Evolutionary conservation across 345 rosid species (phyloP), one percentile per base, ranked within the genome.

Genomic region (Brassica cretica): DNA sequence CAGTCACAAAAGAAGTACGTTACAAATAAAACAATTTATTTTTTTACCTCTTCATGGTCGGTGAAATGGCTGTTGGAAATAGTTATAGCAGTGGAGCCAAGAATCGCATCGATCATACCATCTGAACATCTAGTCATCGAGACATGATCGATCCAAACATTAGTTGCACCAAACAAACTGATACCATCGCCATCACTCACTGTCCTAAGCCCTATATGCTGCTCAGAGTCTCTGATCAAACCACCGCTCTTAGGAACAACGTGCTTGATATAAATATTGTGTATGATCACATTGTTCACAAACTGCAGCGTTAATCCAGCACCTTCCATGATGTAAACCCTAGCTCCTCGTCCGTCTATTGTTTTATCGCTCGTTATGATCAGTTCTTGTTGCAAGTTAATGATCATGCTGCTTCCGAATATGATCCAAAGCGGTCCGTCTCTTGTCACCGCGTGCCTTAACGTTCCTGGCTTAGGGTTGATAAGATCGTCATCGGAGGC

Each of bases 331-430:
- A 92, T 86, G 44, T 86, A 92, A 64, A 92, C 84, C 14, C 70
- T 85, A 1, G 84, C 91, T 18, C 98, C 97, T 16, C 97, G 82
- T 2, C 76, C 97, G n/a, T 92, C 97, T 27, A 94, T 92, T 3
- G 98, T 94, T 80, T 90, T 92, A 68, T 89, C 71, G 66, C 86
- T 77, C 0, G 74, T 25, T 39, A 94, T 24, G 18, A 89, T 70
- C 7, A 94, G 75, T 76, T 94, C 95, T 64, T 90, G 86, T 39
- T 67, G 66, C 19, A 92, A 84, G 71, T 64, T 87, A 53, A 94
- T 94, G 64, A 84, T 5, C 98, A 94, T 89, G 83, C 87, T 70
- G 4, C 63, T 71, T 5, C 84, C 85, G 33, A 94, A 94, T 44
- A 81, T 81, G 82, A 94, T 94, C 97, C 97, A 94, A 41, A 88